These are phyloP conservation scores for Nemophila menziesii DNA, from an alignment of 257 asterid genomes.

Conservation along the genomic window DNA sequence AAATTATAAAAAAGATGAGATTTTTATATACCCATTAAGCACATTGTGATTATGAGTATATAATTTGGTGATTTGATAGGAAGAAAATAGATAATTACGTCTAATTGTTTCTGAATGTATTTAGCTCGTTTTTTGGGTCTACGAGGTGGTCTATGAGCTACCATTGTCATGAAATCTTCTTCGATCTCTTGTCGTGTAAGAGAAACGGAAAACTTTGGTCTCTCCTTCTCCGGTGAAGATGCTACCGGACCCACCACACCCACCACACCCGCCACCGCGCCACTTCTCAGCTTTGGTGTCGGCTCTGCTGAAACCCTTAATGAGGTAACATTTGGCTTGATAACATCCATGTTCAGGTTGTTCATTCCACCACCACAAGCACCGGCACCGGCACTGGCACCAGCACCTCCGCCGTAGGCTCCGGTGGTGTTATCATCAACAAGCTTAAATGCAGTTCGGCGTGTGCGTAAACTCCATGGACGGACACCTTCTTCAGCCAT, in stretches of 20 bases:
- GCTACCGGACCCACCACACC: slow-evolving; percentile 4
- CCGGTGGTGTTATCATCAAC: not conserved
- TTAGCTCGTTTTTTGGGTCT: slow-evolving; percentile 17
- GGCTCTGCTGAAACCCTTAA: slow-evolving; percentile 3
- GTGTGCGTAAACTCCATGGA: not conserved
- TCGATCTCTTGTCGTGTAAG: slow-evolving; percentile 11
- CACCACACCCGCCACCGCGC: slow-evolving; percentile 9
- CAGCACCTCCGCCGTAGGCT: not conserved
- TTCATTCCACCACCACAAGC: not conserved
- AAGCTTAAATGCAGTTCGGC: not conserved
- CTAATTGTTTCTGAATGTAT: slow-evolving; percentile 10
- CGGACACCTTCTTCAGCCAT: not conserved
- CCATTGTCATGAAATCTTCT: slow-evolving; percentile 15
- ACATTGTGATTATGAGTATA: not conserved
- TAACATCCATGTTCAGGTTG: not conserved
- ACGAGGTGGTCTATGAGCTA: slow-evolving; percentile 12
- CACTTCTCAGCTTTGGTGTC: slow-evolving; percentile 9
- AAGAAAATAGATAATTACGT: slow-evolving; percentile 3
- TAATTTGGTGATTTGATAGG: not conserved
- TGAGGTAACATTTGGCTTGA: not conserved
- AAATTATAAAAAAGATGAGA: not conserved
- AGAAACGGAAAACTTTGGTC: slow-evolving; percentile 9
- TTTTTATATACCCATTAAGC: not conserved
- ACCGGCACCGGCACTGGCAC: not conserved
- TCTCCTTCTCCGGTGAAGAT: slow-evolving; percentile 8